Conservation (phyloP, 2,329 filamentous ascomycete genomes). For the Fusarium globosum region DNA sequence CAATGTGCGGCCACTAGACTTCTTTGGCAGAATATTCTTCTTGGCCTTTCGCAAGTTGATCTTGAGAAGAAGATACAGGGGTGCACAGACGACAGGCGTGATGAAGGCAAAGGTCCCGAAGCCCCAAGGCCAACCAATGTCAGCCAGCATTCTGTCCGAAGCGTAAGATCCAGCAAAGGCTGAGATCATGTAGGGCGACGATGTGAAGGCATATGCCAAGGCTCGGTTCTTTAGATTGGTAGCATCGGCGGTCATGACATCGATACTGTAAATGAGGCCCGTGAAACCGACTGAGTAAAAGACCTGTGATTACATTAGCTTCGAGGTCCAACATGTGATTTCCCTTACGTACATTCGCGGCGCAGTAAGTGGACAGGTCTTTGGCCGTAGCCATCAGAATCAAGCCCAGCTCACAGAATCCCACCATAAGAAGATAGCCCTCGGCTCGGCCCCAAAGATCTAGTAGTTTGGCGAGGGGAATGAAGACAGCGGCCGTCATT, state of each 20-base stretch:
- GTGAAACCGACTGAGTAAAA: conserved; percentile 18
- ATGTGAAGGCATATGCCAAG: conserved; percentile 52
- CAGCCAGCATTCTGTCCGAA: conserved; percentile 43
- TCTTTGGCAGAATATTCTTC: conserved; percentile 53
- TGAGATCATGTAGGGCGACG: conserved; percentile 59
- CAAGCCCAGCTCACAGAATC: conserved; percentile 56
- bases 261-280: conserved; percentile 11
- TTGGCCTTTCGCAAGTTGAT: conserved; percentile 66
- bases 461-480: conserved; percentile 12
- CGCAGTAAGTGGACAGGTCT: conserved; percentile 56
- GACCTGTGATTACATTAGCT: neutral
- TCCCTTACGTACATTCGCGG: conserved; percentile 56
- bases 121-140: conserved; percentile 51
- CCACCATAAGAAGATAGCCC: conserved; percentile 14
- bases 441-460: conserved; percentile 22
- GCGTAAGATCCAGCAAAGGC: conserved; percentile 53
- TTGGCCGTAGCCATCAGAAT: conserved; percentile 71
- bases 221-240: conserved; percentile 18
- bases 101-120: conserved; percentile 73
- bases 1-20: conserved; percentile 57
- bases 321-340: accelerated
- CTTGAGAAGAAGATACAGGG: conserved; percentile 65
- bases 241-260: conserved; percentile 18
- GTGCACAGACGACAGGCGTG: conserved; percentile 62
- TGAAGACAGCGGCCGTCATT: conserved; percentile 13